Percentiles rank a stretch among this genome's conserved stretches.
Conservation (phyloP, 2,329 filamentous ascomycete species). For the Trichoderma semiorbis region DNA sequence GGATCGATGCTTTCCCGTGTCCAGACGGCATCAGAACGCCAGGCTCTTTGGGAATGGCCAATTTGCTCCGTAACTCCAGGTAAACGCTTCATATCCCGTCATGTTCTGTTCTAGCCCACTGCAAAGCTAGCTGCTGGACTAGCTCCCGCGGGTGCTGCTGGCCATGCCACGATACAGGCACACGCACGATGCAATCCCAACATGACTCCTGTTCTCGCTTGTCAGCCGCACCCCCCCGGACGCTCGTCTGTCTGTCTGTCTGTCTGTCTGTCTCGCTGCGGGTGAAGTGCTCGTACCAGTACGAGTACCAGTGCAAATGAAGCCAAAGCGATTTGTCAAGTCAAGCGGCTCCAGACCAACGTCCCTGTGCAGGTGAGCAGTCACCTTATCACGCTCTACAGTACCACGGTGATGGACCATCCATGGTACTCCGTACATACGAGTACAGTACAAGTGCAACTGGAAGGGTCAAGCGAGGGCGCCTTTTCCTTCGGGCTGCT, state of each 20-base stretch:
- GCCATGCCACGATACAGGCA: not conserved
- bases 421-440: not conserved
- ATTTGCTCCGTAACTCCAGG: not conserved
- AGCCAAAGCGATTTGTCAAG: not conserved
- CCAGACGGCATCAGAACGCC: not conserved
- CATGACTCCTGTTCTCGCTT: not conserved
- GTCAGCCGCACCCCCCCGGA: not conserved
- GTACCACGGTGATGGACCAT: not conserved
- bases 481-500: not conserved
- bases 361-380: constrained; percentile 13
- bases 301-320: not conserved
- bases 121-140: not conserved
- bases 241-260: not conserved
- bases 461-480: not conserved
- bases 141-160: not conserved
- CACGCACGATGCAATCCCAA: not conserved
- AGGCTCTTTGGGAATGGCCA: not conserved
- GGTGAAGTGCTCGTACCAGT: not conserved
- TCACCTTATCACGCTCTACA: not conserved
- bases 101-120: not conserved
- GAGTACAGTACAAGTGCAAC: not conserved
- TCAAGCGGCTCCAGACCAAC: not conserved
- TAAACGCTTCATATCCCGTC: not conserved
- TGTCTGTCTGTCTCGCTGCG: not conserved
- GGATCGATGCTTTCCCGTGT: not conserved